phyloP scores from a whole-genome alignment of 1,284 basidiomycete genomes.

The Golubevia pallescens region DNA sequence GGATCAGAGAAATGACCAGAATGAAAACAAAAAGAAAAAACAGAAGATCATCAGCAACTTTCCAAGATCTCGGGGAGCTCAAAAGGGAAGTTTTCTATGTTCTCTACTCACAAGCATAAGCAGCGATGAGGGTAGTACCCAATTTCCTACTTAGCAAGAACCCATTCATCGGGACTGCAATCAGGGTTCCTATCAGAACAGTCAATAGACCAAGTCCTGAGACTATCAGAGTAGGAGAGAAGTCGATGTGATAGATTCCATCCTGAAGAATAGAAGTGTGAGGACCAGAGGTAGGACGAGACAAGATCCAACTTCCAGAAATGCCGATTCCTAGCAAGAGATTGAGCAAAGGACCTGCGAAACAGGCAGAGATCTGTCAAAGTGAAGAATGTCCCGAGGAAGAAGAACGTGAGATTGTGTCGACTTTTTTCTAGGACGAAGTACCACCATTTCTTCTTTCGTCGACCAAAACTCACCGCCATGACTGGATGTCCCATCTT shows the following conservation, averaged over 20 bases:
- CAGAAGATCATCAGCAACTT: no score
- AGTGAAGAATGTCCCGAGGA: no score
- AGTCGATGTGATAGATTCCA: conserved; percentile 72
- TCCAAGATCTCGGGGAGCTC: no score
- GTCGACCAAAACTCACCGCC: conserved; percentile 17
- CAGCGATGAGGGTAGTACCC: conserved; percentile 78
- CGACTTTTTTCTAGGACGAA: no score
- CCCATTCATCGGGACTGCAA: conserved; percentile 82
- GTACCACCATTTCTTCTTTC: no score
- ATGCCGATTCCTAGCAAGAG: conserved; percentile 87
- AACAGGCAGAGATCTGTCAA: conserved; percentile 90
- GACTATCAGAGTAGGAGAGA: conserved; percentile 82
- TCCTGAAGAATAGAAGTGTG: conserved; percentile 3
- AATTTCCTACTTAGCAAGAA: conserved; percentile 80
- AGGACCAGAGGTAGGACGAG: not conserved
- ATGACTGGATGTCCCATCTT: conserved; percentile 55
- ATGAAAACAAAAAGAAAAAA: no score
- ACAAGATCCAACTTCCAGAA: conserved; percentile 68
- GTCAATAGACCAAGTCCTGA: conserved; percentile 78
- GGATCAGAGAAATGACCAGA: no score
- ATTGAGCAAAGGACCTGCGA: conserved; percentile 94
- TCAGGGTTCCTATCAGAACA: conserved; percentile 77
- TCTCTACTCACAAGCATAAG: no score
- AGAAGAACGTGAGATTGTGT: no score
- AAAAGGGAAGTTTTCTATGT: no score